A percentile compares a stretch with the other conserved stretches of the same genome.
Evolutionary conservation across 257 asterid species (phyloP).

Genomic region (Forsythia suspensa): DNA sequence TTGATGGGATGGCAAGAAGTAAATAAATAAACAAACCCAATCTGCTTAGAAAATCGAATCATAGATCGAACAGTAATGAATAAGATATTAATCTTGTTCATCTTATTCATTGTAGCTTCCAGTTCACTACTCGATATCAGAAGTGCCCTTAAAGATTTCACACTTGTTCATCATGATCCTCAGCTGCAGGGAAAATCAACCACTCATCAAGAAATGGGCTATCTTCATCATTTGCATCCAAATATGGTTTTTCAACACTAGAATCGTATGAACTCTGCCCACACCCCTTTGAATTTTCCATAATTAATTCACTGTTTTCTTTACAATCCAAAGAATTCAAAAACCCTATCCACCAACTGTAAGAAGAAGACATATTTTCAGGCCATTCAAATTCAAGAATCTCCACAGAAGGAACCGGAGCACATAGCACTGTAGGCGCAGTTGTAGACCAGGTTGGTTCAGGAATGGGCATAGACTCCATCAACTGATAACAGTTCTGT

Average conservation of each 20-base stretch:
- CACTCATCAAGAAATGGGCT: constrained; percentile 29
- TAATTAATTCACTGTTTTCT: background rate
- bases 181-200: constrained; percentile 27
- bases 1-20: too few relatives aligned
- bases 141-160: background rate
- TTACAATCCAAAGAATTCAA: constrained; percentile 37
- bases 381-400: constrained; percentile 34
- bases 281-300: constrained; percentile 11
- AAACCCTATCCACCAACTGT: constrained; percentile 47
- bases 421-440: constrained; percentile 29
- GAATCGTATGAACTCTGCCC: background rate
- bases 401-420: constrained; percentile 18
- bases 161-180: constrained; percentile 11
- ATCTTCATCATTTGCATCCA: constrained; percentile 12
- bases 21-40: too few relatives aligned
- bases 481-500: constrained; percentile 19
- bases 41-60: background rate
- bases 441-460: constrained; percentile 49
- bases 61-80: background rate
- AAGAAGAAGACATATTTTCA: constrained; percentile 26
- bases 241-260: constrained; percentile 4
- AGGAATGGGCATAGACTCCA: constrained; percentile 34
- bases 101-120: too few relatives aligned
- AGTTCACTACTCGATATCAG: too few relatives aligned
- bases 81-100: too few relatives aligned